These are phyloP conservation scores for Physcomitrium patens DNA, from an alignment of 225 moss, liverwort and hornwort genomes.

Conservation along the genomic window DNA sequence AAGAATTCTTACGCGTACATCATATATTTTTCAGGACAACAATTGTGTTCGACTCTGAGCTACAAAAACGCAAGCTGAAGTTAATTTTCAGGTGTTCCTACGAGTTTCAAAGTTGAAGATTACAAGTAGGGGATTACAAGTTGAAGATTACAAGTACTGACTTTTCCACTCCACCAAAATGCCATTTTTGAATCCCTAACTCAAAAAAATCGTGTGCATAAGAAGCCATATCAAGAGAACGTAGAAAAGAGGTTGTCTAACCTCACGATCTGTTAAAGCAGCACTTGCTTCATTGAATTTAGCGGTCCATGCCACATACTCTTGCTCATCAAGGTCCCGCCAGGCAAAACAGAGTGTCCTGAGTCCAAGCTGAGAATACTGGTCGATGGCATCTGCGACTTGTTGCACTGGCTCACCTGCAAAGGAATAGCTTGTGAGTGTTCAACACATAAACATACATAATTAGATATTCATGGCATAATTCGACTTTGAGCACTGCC, in stretches of 20 bases:
- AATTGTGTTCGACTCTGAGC: constrained; percentile 14
- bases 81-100: background rate
- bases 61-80: constrained; percentile 18
- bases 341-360: constrained; percentile 95
- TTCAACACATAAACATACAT: constrained; percentile 5
- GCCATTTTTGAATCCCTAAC: background rate
- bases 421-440: constrained; percentile 26
- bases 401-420: constrained; percentile 76
- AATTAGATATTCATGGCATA: constrained; percentile 11
- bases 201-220: background rate
- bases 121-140: constrained; percentile 22
- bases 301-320: constrained; percentile 71
- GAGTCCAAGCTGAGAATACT: constrained; percentile 87
- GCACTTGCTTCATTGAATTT: constrained; percentile 86
- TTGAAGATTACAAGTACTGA: constrained; percentile 1
- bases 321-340: constrained; percentile 84
- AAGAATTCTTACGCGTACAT: constrained; percentile 1
- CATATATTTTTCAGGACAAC: background rate
- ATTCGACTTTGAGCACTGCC: constrained; percentile 12
- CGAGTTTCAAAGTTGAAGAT: constrained; percentile 4
- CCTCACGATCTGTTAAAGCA: constrained; percentile 78
- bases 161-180: background rate
- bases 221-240: constrained; percentile 14
- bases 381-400: constrained; percentile 74
- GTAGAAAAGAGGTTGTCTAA: constrained; percentile 37